Evolutionary conservation across 2,329 filamentous ascomycete species (phyloP), one percentile per base, ranked within the genome.

Genomic region (Metarhizium rileyi): DNA sequence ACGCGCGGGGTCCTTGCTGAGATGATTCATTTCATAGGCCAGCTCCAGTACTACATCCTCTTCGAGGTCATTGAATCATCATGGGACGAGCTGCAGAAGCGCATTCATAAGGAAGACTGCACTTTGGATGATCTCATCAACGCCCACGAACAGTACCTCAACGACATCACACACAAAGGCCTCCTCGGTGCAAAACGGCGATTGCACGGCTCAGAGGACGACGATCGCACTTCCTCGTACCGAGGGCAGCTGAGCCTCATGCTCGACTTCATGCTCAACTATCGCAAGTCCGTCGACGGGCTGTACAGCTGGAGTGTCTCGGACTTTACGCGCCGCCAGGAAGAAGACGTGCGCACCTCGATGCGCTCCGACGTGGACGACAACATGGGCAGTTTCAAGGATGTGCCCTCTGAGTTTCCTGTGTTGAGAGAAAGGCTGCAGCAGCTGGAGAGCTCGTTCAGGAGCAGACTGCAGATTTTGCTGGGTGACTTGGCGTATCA

Each of bases 31-130:
- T 97, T 98, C 62, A 84, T 97, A 61, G 89, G 89, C 55, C 93
- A 98, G 68, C 77, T 98, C 14, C 93, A 98, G 67, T 96, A 97
- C 71, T 98, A 98, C 66, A 96, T 98, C 57, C 76, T 98, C 9
- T 98, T 97, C 62, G 93, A 98, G 67, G 93, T 98, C 57, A 97
- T 98, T 58, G 93, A 98, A 66, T 86, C 87, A 33, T 93, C 88
- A 45, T 98, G 93, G 94, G 87, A 87, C 53, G 86, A 91, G 62
- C 77, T 98, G 2, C 87, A 96, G 66, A 78, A 81, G 26, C 85
- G 86, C 28, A 84, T 97, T 53, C 81, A 79, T 49, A 89, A 87
- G 63, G 88, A 91, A 14, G 87, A 87, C 57, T 90, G 86, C 62
- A 98, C 93, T 0, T 78, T 98, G 10, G 94, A 98, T 70, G 93